Base-by-base conservation (phyloP, 1,139 yeast genomes). In the Yamadazyma friedrichii region DNA sequence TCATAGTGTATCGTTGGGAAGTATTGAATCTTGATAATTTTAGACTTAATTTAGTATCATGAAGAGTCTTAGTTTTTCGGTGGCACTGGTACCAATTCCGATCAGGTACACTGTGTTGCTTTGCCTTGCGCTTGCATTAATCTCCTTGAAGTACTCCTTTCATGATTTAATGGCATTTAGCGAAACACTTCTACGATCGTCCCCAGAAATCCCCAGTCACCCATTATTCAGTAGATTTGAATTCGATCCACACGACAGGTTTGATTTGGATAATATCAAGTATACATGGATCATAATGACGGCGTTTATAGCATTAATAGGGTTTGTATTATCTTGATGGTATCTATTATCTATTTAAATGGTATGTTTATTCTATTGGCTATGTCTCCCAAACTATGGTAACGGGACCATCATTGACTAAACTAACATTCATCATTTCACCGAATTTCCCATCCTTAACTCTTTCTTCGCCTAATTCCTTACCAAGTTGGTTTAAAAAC, bases 341-440 rank as follows among this genome's bases (percentile, higher is more conserved):
- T 30, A 30, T 31, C 10, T 31, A 12, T 4, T n/a, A n/a, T n/a
- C n/a, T n/a, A n/a, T n/a, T n/a, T n/a, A n/a, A n/a, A n/a, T n/a
- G n/a, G 31, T 20, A 20, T 20, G 24, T 20, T 20, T 6, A 20
- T 20, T 20, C 5, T 20, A 20, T 12, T 32, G 6, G 6, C 41
- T 60, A 70, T 1, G 93, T 82, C 52, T 84, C 91, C 72, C 82
- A 80, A 24, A 80, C 74, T 24, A 85, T 78, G 0, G 94, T 84
- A 6, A 83, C 88, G 0, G 93, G 94, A 4, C 94, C 94, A 50
- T 91, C 97, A 55, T 93, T 93, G 13, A 83, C 80, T 42, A 91
- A 62, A 2, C 76, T 74, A 12, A 93, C 96, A 48, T 88, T 95
- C 98, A 93, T 93, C 96, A 91, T 87, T 8, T 94, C 98, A 0